Conservation (phyloP, 2,329 filamentous ascomycete species). For the Diplodia corticola region DNA sequence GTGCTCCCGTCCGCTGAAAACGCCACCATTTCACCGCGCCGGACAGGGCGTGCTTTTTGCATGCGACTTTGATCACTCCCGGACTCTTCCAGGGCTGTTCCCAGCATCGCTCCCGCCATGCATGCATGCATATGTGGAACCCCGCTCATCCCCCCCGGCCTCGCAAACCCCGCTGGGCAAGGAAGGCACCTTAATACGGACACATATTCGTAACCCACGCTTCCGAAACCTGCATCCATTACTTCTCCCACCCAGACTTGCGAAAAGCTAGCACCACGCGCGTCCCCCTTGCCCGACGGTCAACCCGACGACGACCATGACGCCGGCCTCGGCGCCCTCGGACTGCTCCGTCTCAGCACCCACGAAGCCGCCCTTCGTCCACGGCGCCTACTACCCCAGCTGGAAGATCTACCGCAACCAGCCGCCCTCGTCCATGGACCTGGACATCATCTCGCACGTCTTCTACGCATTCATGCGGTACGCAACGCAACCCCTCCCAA, state of each 20-base stretch:
- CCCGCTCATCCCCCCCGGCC: neutral
- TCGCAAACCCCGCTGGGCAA: neutral
- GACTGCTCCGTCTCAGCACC: neutral
- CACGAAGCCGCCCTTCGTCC: conserved; percentile 45
- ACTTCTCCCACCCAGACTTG: neutral
- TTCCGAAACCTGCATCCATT: neutral
- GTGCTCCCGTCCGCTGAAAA: neutral
- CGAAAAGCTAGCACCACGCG: neutral
- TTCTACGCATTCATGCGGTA: conserved; percentile 58
- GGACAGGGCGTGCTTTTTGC: neutral
- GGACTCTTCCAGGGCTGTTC: neutral
- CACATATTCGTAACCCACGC: neutral
- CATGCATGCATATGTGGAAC: neutral
- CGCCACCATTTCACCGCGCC: neutral
- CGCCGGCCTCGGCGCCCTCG: neutral
- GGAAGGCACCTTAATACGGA: neutral
- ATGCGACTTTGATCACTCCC: neutral
- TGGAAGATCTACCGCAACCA: conserved; percentile 71
- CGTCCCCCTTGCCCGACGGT: neutral
- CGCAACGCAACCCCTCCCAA: neutral
- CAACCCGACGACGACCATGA: neutral
- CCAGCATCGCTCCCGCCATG: neutral
- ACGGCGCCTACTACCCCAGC: conserved; percentile 83
- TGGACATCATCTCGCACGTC: conserved; percentile 61
- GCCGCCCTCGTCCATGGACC: conserved; percentile 70